Evolutionary conservation across 2,329 filamentous ascomycete species (phyloP).

Genomic region (Corinectria fuckeliana): DNA sequence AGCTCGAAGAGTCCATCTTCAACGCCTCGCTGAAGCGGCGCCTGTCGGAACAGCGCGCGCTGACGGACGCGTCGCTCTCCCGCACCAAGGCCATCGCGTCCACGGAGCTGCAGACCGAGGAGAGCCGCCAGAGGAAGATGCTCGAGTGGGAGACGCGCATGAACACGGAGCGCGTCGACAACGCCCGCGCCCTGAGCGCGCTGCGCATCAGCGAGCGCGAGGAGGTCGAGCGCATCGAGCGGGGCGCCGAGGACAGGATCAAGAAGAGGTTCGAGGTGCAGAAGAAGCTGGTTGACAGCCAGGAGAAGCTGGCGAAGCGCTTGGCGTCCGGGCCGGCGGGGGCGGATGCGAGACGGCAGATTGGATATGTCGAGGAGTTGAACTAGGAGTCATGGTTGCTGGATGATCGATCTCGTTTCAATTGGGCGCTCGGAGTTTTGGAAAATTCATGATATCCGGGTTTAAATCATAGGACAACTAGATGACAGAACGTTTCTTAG

Average conservation of each 20-base stretch:
- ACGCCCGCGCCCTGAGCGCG: slow-evolving; percentile 57
- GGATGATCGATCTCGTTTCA: slow-evolving; percentile 5
- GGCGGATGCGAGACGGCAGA: slow-evolving; percentile 51
- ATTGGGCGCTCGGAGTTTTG: slow-evolving; percentile 22
- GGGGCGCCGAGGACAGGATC: slow-evolving; percentile 53
- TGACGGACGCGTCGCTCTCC: slow-evolving; percentile 55
- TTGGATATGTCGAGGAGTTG: slow-evolving; percentile 64
- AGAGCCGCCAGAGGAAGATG: slow-evolving; percentile 50
- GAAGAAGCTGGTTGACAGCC: slow-evolving; percentile 58
- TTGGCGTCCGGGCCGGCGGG: slow-evolving; percentile 49
- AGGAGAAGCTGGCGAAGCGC: slow-evolving; percentile 49
- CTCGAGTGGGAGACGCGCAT: slow-evolving; percentile 57
- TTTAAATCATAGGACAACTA: not conserved
- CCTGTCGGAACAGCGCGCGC: slow-evolving; percentile 54
- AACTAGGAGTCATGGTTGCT: slow-evolving; percentile 39
- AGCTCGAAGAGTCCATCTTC: slow-evolving; percentile 53
- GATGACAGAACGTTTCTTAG: not conserved
- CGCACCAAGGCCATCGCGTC: slow-evolving; percentile 53
- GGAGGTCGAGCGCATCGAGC: slow-evolving; percentile 57
- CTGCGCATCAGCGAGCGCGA: slow-evolving; percentile 58
- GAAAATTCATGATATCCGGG: slow-evolving; percentile 2
- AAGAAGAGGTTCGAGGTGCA: slow-evolving; percentile 57
- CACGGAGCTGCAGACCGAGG: slow-evolving; percentile 55
- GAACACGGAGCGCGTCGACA: slow-evolving; percentile 53
- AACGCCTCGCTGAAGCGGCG: slow-evolving; percentile 42